Percentiles rank a stretch among this genome's conserved stretches.
phyloP scores from a whole-genome alignment of 2,329 filamentous ascomycete genomes.

The Xylaria sp. region DNA sequence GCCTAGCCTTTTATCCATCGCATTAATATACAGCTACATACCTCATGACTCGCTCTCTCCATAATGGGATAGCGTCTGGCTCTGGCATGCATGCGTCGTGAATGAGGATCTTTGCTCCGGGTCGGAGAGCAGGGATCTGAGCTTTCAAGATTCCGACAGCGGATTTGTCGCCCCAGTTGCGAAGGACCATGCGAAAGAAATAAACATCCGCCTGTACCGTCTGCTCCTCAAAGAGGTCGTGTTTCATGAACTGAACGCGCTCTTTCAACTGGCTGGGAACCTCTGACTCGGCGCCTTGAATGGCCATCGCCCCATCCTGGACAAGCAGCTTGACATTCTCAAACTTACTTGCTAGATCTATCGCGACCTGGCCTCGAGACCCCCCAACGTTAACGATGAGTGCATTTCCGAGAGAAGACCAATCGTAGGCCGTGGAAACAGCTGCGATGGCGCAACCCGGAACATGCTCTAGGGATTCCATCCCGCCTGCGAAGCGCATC shows the following conservation, averaged over 20 bases:
- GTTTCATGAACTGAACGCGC: constrained; percentile 41
- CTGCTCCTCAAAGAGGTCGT: constrained; percentile 43
- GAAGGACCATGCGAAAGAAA: constrained; percentile 43
- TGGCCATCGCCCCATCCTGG: constrained; percentile 40
- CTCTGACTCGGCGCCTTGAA: neutral
- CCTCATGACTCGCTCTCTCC: constrained; percentile 30
- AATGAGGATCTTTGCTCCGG: constrained; percentile 43
- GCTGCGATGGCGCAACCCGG: constrained; percentile 31
- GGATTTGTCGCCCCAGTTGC: constrained; percentile 42
- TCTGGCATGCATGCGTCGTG: constrained; percentile 37
- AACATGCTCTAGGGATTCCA: constrained; percentile 33
- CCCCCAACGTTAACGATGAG: constrained; percentile 43
- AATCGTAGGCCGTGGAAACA: constrained; percentile 42
- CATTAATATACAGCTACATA: constrained; percentile 2
- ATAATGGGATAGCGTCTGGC: constrained; percentile 21
- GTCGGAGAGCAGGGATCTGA: constrained; percentile 42
- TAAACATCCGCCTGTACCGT: constrained; percentile 42
- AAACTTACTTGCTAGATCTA: constrained; percentile 41
- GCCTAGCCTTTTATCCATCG: no score
- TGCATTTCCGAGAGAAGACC: constrained; percentile 41
- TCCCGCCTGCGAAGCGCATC: constrained; percentile 30
- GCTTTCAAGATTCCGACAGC: constrained; percentile 43
- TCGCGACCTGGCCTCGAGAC: constrained; percentile 37
- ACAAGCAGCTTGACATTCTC: constrained; percentile 41
- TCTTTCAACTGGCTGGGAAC: constrained; percentile 40